Conservation (phyloP, 169 alveolate species). For the Plasmodium adleri region DNA sequence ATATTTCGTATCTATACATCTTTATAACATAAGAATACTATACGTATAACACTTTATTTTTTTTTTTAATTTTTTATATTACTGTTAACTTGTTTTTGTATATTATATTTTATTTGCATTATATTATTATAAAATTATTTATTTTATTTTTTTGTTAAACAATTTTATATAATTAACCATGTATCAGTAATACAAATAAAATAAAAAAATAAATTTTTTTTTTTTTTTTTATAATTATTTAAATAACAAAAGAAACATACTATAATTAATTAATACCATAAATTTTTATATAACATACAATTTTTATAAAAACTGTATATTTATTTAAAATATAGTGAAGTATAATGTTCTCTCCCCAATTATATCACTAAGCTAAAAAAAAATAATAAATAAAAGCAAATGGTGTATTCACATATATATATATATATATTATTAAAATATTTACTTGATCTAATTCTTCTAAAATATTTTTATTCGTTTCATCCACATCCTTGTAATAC, state of each 20-base stretch:
- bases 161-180: too few relatives aligned
- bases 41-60: too few relatives aligned
- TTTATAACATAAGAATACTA: too few relatives aligned
- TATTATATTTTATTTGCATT: too few relatives aligned
- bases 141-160: too few relatives aligned
- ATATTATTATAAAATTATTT: too few relatives aligned
- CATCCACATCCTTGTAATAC: constrained; percentile 50
- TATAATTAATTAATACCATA: background rate
- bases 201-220: too few relatives aligned
- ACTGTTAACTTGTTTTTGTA: too few relatives aligned
- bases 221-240: too few relatives aligned
- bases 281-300: background rate
- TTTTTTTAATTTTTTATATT: too few relatives aligned
- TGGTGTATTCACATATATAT: constrained; percentile 3
- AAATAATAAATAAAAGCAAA: background rate
- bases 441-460: constrained; percentile 75
- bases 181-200: too few relatives aligned
- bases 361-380: constrained; percentile 41
- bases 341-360: constrained; percentile 34
- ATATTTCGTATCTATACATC: too few relatives aligned
- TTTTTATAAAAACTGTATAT: background rate
- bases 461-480: constrained; percentile 36
- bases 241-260: constrained; percentile 6
- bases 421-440: background rate
- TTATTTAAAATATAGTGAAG: constrained; percentile 50